phyloP scores from a whole-genome alignment of 371 early-diverging fungal species.

The Phascolomyces articulosus region DNA sequence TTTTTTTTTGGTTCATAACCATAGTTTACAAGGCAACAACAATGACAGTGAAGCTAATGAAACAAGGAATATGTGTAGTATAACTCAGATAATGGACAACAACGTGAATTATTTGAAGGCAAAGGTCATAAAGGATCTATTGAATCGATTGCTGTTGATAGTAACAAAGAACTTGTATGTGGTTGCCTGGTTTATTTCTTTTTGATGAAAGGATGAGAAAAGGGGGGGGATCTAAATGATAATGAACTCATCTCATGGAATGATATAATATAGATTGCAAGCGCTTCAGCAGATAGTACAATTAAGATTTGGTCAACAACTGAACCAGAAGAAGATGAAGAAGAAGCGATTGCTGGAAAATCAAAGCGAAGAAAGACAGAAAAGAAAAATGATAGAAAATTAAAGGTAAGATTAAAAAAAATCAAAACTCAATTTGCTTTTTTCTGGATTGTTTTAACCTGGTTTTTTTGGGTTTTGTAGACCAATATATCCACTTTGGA shows the following conservation, averaged over 20 bases:
- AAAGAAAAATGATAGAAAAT: constrained; percentile 43
- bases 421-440: neutral
- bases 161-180: constrained; percentile 12
- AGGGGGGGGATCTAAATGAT: no score
- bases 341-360: constrained; percentile 53
- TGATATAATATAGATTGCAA: constrained; percentile 73
- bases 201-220: no score
- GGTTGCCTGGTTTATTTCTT: no score
- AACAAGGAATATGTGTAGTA: no score
- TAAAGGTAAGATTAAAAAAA: constrained; percentile 38
- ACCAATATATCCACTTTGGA: constrained; percentile 49
- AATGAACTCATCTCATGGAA: no score
- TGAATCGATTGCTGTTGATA: constrained; percentile 59
- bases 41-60: no score
- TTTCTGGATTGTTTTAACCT: neutral
- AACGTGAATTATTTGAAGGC: constrained; percentile 63
- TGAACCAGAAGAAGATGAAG: constrained; percentile 58
- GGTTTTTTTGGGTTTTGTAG: no score
- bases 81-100: neutral
- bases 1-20: no score
- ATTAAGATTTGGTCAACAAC: constrained; percentile 79
- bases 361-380: constrained; percentile 56
- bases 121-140: constrained; percentile 78
- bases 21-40: no score
- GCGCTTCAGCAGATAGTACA: constrained; percentile 79